phyloP scores from a whole-genome alignment of 371 early-diverging fungal species.

The Syncephalastrum monosporum region DNA sequence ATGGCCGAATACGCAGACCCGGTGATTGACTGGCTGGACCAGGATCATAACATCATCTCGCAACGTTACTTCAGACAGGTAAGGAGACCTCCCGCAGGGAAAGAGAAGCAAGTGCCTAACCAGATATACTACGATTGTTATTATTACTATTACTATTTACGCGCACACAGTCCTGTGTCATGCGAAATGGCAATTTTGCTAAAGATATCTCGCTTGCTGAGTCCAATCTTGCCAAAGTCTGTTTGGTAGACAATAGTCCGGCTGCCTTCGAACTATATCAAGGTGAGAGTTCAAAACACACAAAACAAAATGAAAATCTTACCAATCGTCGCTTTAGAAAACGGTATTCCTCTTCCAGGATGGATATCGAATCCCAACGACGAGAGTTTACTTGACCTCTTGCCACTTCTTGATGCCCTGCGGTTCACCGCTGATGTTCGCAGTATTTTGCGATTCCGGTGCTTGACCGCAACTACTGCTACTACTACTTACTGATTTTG shows the following conservation, averaged over 20 bases:
- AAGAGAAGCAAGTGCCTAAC: background rate
- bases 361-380: constrained; percentile 83
- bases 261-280: constrained; percentile 81
- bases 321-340: constrained; percentile 52
- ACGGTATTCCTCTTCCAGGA: constrained; percentile 81
- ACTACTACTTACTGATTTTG: too few species aligned
- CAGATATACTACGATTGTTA: background rate
- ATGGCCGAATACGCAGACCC: constrained; percentile 98
- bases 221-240: constrained; percentile 83
- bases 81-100: constrained; percentile 7
- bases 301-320: constrained; percentile 2
- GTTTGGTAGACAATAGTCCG: constrained; percentile 90
- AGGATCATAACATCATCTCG: constrained; percentile 70
- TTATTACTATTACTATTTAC: background rate
- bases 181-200: constrained; percentile 75
- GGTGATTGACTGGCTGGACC: constrained; percentile 94
- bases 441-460: constrained; percentile 49
- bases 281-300: constrained; percentile 47
- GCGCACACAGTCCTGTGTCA: constrained; percentile 60
- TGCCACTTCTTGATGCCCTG: constrained; percentile 85
- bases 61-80: constrained; percentile 86
- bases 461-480: too few species aligned
- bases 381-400: constrained; percentile 78
- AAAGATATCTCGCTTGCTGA: constrained; percentile 87
- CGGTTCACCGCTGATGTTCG: constrained; percentile 85